Conservation (phyloP, 192 early-diverging fungal species). For the Coemansia umbellata region DNA sequence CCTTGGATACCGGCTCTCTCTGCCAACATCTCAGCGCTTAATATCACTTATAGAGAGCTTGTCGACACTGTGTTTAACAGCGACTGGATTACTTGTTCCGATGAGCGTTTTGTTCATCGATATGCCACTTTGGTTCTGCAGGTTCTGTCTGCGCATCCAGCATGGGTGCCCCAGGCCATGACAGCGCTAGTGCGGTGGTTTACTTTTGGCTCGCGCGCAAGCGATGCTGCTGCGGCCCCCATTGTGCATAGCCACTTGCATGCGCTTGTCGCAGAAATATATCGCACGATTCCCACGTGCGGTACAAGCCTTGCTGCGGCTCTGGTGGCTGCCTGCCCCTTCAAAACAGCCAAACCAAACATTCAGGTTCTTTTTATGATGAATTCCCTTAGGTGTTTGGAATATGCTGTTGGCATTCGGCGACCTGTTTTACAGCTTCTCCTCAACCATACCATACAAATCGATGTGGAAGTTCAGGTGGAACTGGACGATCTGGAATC, state of each 20-base stretch:
- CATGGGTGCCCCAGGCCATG: constrained; percentile 37
- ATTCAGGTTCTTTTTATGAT: constrained; percentile 51
- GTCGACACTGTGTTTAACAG: constrained; percentile 30
- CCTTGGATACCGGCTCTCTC: constrained; percentile 37
- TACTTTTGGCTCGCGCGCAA: constrained; percentile 14
- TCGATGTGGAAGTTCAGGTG: constrained; percentile 91
- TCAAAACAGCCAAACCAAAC: constrained; percentile 18
- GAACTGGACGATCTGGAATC: constrained; percentile 80
- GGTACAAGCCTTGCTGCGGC: constrained; percentile 27
- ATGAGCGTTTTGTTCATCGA: constrained; percentile 31
- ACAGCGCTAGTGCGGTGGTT: constrained; percentile 36
- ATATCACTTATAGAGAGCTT: constrained; percentile 26
- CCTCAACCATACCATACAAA: constrained; percentile 79
- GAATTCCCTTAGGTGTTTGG: constrained; percentile 68
- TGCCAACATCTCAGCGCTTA: constrained; percentile 26
- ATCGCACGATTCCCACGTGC: constrained; percentile 35
- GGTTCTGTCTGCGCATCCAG: constrained; percentile 34
- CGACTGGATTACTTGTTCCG: constrained; percentile 25
- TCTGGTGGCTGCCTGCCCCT: constrained; percentile 18
- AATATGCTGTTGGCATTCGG: constrained; percentile 73
- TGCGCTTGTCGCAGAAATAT: constrained; percentile 22
- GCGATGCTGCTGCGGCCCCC: constrained; percentile 7
- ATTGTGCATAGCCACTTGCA: constrained; percentile 23
- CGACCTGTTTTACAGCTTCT: constrained; percentile 68
- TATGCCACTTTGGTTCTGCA: constrained; percentile 37